These are phyloP conservation scores for Friedmanniomyces simplex DNA, from an alignment of 495 filamentous ascomycete species.

Conservation along the genomic window DNA sequence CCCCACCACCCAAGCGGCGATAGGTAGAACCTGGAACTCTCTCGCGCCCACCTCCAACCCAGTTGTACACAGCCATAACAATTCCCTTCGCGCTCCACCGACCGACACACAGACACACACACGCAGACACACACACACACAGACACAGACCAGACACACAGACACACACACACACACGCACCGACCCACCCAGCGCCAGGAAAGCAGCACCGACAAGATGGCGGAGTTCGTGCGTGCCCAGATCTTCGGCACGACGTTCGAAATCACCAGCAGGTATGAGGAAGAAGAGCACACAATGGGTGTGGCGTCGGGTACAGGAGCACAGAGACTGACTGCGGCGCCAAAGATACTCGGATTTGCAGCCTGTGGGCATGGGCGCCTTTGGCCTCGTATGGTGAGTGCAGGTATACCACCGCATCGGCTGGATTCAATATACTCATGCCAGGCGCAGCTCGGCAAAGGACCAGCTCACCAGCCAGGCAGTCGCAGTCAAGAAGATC, in stretches of 20 bases:
- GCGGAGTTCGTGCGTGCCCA: constrained; percentile 98
- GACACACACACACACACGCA: too few species aligned
- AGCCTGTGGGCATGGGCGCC: constrained; percentile 97
- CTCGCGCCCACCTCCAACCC: too few species aligned
- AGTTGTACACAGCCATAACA: too few species aligned
- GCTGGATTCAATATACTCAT: not conserved
- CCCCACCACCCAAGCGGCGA: too few species aligned
- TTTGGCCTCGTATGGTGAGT: constrained; percentile 94
- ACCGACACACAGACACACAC: not conserved
- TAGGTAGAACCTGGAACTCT: too few species aligned
- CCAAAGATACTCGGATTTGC: constrained; percentile 84
- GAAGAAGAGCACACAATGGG: constrained; percentile 1
- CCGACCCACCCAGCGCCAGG: too few species aligned
- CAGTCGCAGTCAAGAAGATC: constrained; percentile 98
- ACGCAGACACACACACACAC: too few species aligned
- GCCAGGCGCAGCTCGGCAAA: constrained; percentile 64
- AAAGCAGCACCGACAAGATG: constrained; percentile 44
- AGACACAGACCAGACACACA: too few species aligned
- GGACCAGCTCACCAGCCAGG: constrained; percentile 90
- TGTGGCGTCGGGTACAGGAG: not conserved
- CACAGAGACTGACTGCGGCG: constrained; percentile 3
- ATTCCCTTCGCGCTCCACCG: not conserved
- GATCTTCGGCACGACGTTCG: constrained; percentile 98
- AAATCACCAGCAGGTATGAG: constrained; percentile 92
- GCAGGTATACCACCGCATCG: not conserved